Evolutionary conservation across 192 early-diverging fungal genomes (phyloP).

Genomic region (Geranomyces michiganensis): DNA sequence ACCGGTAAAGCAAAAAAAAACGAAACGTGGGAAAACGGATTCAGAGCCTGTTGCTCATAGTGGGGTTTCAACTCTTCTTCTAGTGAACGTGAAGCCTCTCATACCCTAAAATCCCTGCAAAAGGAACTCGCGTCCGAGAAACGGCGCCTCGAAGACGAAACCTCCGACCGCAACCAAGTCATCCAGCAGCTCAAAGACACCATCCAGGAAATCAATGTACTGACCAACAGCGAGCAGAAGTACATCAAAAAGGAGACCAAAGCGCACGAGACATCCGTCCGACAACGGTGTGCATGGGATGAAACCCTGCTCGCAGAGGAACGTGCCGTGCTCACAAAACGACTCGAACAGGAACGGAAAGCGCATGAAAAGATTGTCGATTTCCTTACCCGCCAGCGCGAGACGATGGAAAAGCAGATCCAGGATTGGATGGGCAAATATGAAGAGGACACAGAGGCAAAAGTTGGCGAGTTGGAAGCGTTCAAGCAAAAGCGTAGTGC

Average conservation of each 20-base stretch:
- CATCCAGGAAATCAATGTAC: slow-evolving; percentile 65
- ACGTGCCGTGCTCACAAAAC: slow-evolving; percentile 41
- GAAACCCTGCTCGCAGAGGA: slow-evolving; percentile 42
- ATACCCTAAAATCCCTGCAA: slow-evolving; percentile 55
- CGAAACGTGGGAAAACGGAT: not conserved
- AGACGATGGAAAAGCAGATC: slow-evolving; percentile 55
- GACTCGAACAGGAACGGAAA: slow-evolving; percentile 50
- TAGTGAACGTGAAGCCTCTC: slow-evolving; percentile 47
- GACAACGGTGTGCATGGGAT: slow-evolving; percentile 44
- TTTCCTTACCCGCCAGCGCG: slow-evolving; percentile 52
- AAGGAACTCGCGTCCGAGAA: slow-evolving; percentile 57
- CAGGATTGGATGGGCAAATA: slow-evolving; percentile 67
- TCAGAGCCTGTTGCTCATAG: not conserved
- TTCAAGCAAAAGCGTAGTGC: slow-evolving; percentile 51
- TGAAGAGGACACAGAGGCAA: slow-evolving; percentile 66
- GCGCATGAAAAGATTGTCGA: slow-evolving; percentile 61
- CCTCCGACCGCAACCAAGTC: slow-evolving; percentile 59
- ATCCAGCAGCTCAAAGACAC: slow-evolving; percentile 70
- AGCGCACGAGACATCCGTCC: slow-evolving; percentile 61
- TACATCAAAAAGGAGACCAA: slow-evolving; percentile 69
- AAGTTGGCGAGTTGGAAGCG: slow-evolving; percentile 53
- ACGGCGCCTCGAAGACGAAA: slow-evolving; percentile 58
- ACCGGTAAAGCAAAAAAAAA: slow-evolving; percentile 37
- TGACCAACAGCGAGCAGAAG: slow-evolving; percentile 62
- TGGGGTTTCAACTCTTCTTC: no score